Conservation (phyloP, 106 monocot species). For the Dendrobium huoshanense region DNA sequence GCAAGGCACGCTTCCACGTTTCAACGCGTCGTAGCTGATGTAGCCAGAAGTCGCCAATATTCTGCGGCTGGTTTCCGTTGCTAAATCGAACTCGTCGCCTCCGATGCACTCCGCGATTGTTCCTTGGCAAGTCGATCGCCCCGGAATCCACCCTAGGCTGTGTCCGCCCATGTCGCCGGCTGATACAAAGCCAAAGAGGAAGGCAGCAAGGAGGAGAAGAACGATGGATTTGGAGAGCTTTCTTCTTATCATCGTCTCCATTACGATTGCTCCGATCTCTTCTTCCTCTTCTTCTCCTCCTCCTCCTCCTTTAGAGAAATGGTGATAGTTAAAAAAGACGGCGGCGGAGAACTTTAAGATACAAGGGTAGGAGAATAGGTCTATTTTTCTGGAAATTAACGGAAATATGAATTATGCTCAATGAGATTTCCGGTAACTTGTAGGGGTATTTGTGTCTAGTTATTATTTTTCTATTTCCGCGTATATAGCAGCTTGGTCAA, state of each 20-base stretch:
- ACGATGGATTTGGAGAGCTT: not conserved
- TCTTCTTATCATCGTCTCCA: not conserved
- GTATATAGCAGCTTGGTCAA: not conserved
- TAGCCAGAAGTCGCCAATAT: conserved; percentile 36
- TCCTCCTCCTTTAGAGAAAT: not conserved
- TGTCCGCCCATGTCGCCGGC: not conserved
- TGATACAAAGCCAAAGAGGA: not conserved
- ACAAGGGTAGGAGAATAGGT: not conserved
- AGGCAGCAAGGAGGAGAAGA: not conserved
- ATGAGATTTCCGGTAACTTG: not conserved
- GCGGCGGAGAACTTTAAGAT: conserved; percentile 6
- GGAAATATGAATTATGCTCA: not conserved
- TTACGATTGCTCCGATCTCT: not conserved
- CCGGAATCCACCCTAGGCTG: conserved; percentile 16
- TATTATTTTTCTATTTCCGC: not conserved
- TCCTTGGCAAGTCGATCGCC: conserved; percentile 12
- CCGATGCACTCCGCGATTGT: conserved; percentile 23
- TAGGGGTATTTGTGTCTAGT: not conserved
- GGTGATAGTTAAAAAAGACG: not conserved
- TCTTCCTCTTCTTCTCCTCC: not conserved
- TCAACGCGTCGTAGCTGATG: conserved; percentile 60
- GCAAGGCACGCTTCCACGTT: conserved; percentile 40
- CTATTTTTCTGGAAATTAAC: not conserved
- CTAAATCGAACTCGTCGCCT: conserved; percentile 37
- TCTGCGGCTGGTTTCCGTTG: conserved; percentile 36